phyloP scores from a whole-genome alignment of 129 eudicot species.

The Centrapalus pauciflorus region DNA sequence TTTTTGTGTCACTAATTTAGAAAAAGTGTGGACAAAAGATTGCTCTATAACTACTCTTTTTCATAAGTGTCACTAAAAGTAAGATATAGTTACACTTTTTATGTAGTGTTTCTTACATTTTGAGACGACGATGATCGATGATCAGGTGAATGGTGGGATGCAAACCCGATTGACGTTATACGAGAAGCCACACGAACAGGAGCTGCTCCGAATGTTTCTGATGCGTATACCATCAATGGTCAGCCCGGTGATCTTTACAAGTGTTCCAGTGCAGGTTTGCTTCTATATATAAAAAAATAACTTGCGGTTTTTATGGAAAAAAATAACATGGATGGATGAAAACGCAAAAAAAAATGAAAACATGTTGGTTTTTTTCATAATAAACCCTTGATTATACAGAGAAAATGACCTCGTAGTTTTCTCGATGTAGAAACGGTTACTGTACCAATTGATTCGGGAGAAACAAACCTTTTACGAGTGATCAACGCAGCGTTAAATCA shows the following conservation, averaged over 20 bases:
- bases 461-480: constrained; percentile 72
- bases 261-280: constrained; percentile 79
- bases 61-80: no score
- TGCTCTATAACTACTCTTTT: no score
- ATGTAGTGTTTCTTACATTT: no score
- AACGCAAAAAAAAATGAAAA: no score
- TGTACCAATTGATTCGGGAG: constrained; percentile 65
- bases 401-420: background rate
- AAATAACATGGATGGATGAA: no score
- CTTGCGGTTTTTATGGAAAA: background rate
- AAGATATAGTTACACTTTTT: no score
- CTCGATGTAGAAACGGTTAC: constrained; percentile 54
- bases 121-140: constrained; percentile 9
- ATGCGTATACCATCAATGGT: constrained; percentile 94
- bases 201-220: constrained; percentile 85
- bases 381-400: background rate
- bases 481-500: constrained; percentile 84
- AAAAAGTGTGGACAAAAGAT: no score
- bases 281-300: background rate
- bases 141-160: constrained; percentile 98
- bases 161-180: constrained; percentile 69
- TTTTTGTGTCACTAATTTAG: no score
- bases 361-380: no score
- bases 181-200: constrained; percentile 89
- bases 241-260: constrained; percentile 94